Evolutionary conservation across 805 yeast species (phyloP).

Genomic region (Maudiozyma serrabonitensis): DNA sequence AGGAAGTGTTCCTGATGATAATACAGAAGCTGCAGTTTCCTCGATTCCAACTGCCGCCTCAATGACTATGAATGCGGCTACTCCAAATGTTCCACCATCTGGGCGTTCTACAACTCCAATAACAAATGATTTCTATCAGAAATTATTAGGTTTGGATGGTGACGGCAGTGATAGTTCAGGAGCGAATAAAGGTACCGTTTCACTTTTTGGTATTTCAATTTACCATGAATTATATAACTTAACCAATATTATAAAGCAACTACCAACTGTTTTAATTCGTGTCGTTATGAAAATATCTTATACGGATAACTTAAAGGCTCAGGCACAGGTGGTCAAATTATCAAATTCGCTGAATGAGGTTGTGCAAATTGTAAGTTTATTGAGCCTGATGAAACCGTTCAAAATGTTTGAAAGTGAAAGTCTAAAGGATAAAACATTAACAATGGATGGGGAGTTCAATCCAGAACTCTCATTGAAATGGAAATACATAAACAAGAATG

Average conservation of each 20-base stretch:
- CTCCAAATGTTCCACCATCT: not conserved
- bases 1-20: not conserved
- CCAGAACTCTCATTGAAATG: slow-evolving; percentile 6
- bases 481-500: slow-evolving; percentile 3
- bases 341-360: slow-evolving; percentile 28
- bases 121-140: slow-evolving; percentile 21
- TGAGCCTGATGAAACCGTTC: slow-evolving; percentile 24
- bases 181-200: slow-evolving; percentile 17
- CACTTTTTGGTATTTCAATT: slow-evolving; percentile 24
- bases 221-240: slow-evolving; percentile 22
- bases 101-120: slow-evolving; percentile 1
- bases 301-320: slow-evolving; percentile 13
- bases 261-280: slow-evolving; percentile 25
- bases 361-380: slow-evolving; percentile 24
- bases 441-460: slow-evolving; percentile 4
- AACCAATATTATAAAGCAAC: slow-evolving; percentile 20
- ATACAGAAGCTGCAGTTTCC: not conserved
- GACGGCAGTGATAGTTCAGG: slow-evolving; percentile 7
- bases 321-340: slow-evolving; percentile 21
- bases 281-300: slow-evolving; percentile 18
- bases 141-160: slow-evolving; percentile 20
- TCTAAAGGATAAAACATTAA: slow-evolving; percentile 2
- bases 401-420: slow-evolving; percentile 18
- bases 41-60: not conserved
- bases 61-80: not conserved